Conservation (phyloP, 140 eudicot species). For the Senecio squalidus region DNA sequence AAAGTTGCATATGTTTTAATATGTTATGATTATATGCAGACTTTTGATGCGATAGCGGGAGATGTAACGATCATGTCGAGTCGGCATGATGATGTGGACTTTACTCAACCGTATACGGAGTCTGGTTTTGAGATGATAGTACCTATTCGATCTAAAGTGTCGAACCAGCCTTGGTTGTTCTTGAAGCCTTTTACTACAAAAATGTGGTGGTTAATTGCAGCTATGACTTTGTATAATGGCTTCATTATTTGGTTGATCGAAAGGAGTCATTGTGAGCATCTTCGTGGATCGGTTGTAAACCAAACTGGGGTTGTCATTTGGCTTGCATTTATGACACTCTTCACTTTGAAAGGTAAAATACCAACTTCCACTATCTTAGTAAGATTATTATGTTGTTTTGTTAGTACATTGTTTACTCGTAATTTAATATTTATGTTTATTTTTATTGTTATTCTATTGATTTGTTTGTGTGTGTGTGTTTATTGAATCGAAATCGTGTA, state of each 20-base stretch:
- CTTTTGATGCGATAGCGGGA: constrained; percentile 39
- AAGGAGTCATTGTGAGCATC: constrained; percentile 13
- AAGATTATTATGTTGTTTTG: too few species aligned
- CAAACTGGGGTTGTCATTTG: constrained; percentile 36
- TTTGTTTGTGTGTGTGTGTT: too few species aligned
- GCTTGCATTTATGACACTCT: too few species aligned
- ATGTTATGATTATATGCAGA: constrained; percentile 14
- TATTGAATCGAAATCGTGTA: too few species aligned
- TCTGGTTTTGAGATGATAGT: constrained; percentile 21
- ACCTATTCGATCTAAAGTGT: constrained; percentile 21
- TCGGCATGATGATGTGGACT: constrained; percentile 34
- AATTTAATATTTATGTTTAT: too few species aligned
- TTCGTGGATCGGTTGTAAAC: constrained; percentile 25
- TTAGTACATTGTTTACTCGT: too few species aligned
- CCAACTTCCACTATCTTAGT: too few species aligned
- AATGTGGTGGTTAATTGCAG: constrained; percentile 45
- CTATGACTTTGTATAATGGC: constrained; percentile 33
- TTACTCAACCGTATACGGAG: constrained; percentile 50
- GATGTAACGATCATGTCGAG: constrained; percentile 43
- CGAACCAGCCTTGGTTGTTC: constrained; percentile 44
- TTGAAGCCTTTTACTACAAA: constrained; percentile 40
- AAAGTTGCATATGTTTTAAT: neutral
- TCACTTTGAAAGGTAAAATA: too few species aligned
- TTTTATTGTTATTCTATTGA: too few species aligned
- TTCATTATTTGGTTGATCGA: constrained; percentile 14